A percentile compares a stretch with the other conserved stretches of the same genome.
phyloP scores from a whole-genome alignment of 73 alveolate species.

The Paramecium biaurelia region DNA sequence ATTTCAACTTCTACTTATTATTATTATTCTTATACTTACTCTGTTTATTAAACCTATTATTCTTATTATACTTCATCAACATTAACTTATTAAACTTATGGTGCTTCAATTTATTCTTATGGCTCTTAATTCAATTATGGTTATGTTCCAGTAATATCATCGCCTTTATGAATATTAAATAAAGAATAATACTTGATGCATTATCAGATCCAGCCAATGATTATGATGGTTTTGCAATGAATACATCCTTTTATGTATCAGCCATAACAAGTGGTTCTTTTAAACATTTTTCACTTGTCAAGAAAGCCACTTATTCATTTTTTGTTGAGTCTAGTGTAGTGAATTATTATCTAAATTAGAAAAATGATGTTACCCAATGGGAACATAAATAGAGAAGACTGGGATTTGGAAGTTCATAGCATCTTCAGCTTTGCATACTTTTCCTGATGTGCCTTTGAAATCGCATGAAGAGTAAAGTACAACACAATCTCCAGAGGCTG shows the following conservation, averaged over 20 bases:
- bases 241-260: not conserved
- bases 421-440: conserved; percentile 17
- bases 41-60: not conserved
- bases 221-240: not conserved
- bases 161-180: not conserved
- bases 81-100: not conserved
- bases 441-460: conserved; percentile 20
- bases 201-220: not conserved
- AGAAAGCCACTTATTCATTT: not conserved
- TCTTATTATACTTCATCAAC: not conserved
- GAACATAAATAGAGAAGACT: conserved; percentile 1
- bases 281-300: conserved; percentile 8
- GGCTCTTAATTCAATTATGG: not conserved
- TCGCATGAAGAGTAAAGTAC: not conserved
- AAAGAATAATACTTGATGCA: not conserved
- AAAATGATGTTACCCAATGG: not conserved
- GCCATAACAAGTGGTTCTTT: conserved; percentile 27
- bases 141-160: not conserved
- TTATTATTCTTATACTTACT: not conserved
- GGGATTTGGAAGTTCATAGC: not conserved
- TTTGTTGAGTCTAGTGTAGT: not conserved
- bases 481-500: conserved; percentile 37
- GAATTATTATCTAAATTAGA: not conserved
- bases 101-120: not conserved
- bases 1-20: not conserved